phyloP scores from a whole-genome alignment of 495 filamentous ascomycete species.

The Penicillium macrosclerotiorum region DNA sequence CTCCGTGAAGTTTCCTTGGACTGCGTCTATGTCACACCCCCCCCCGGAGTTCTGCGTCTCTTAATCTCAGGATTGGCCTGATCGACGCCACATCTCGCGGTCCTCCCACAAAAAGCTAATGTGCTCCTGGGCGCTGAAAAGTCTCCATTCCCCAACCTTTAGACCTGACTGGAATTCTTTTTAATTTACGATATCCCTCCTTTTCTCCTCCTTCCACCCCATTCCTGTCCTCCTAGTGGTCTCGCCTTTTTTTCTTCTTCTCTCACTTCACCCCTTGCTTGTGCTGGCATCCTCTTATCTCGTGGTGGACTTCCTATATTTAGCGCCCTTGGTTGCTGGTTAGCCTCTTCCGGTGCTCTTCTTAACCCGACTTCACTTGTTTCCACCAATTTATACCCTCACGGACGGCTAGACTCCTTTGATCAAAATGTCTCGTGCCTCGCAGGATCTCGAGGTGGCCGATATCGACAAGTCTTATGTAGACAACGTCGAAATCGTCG shows the following conservation, averaged over 20 bases:
- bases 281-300: slow-evolving; percentile 13
- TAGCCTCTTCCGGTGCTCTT: not conserved
- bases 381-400: too few relatives aligned
- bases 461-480: slow-evolving; percentile 60
- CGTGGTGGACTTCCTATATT: not conserved
- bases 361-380: not conserved
- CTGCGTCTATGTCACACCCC: not conserved
- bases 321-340: not conserved
- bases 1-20: not conserved
- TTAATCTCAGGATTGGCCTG: not conserved
- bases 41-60: too few relatives aligned
- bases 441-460: slow-evolving; percentile 18
- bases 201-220: slow-evolving; percentile 17
- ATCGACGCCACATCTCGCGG: slow-evolving; percentile 5
- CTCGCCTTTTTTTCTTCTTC: too few relatives aligned
- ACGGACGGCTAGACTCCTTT: too few relatives aligned
- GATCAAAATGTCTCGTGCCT: slow-evolving; percentile 27
- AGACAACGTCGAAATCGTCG: slow-evolving; percentile 51
- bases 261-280: slow-evolving; percentile 20
- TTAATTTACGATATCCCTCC: slow-evolving; percentile 32
- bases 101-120: slow-evolving; percentile 8
- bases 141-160: not conserved
- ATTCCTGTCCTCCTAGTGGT: too few relatives aligned
- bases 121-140: not conserved
- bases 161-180: not conserved